phyloP scores from a whole-genome alignment of 345 rosid genomes.

The Dipteronia sinensis region DNA sequence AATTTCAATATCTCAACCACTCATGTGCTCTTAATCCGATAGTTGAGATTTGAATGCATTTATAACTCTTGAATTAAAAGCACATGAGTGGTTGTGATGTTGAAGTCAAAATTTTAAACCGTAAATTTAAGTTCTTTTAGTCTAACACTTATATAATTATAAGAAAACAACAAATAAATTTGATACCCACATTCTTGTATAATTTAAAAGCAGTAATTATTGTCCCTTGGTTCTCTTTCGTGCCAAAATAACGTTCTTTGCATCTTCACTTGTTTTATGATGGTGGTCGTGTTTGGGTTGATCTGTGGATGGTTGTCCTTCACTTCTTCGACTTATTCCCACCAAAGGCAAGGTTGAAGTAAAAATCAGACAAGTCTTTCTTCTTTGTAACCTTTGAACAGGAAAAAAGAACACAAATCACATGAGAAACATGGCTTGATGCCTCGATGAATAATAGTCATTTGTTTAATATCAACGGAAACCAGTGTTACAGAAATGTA shows the following conservation, averaged over 20 bases:
- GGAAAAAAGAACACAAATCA: slow-evolving; percentile 20
- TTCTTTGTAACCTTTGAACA: slow-evolving; percentile 79
- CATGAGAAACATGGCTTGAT: neutral
- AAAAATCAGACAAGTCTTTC: slow-evolving; percentile 79
- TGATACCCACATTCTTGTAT: too few species aligned
- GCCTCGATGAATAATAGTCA: neutral
- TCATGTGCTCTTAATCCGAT: too few species aligned
- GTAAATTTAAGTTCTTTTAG: too few species aligned
- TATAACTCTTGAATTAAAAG: too few species aligned
- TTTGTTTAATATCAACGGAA: neutral
- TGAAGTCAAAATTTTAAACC: too few species aligned
- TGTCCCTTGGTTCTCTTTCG: slow-evolving; percentile 69
- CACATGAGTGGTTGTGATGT: too few species aligned
- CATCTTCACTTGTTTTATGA: slow-evolving; percentile 66
- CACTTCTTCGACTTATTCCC: slow-evolving; percentile 47
- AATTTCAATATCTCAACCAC: too few species aligned
- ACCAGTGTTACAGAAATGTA: neutral
- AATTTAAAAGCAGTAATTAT: slow-evolving; percentile 9
- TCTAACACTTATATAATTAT: too few species aligned
- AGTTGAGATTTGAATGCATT: too few species aligned
- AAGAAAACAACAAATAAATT: too few species aligned
- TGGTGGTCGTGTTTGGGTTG: slow-evolving; percentile 45
- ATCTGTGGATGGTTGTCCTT: slow-evolving; percentile 38
- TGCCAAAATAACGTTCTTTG: slow-evolving; percentile 66
- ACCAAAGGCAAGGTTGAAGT: slow-evolving; percentile 85